phyloP scores from a whole-genome alignment of 208 protist genomes.

The Angomonas deanei region DNA sequence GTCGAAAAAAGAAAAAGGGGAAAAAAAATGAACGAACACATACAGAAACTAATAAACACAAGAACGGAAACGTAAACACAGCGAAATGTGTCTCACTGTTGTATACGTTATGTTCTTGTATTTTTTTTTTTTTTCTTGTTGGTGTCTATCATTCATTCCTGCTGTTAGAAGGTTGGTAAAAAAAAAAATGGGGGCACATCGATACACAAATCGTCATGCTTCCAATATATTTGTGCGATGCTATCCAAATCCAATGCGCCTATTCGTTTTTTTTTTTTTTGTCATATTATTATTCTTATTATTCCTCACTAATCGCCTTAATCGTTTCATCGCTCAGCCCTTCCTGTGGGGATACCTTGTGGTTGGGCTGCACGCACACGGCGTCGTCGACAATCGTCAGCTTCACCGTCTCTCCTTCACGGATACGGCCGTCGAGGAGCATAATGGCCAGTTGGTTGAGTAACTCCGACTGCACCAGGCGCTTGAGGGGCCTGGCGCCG shows the following conservation, averaged over 20 bases:
- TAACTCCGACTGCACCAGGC: conserved; percentile 89
- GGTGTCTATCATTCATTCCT: background rate
- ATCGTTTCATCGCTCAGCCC: conserved; percentile 31
- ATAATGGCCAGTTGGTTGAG: conserved; percentile 90
- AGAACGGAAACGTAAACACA: background rate
- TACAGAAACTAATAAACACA: background rate
- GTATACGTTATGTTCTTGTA: background rate
- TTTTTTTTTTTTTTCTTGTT: background rate
- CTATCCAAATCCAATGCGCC: no score
- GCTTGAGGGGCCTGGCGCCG: conserved; percentile 93
- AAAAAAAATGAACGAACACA: background rate
- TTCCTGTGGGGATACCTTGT: conserved; percentile 27
- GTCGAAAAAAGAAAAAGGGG: conserved; percentile 1
- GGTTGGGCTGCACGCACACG: conserved; percentile 60
- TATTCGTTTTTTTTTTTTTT: no score
- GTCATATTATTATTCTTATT: background rate
- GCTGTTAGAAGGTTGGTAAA: background rate
- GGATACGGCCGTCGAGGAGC: conserved; percentile 78
- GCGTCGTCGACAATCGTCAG: conserved; percentile 36
- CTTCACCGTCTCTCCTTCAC: conserved; percentile 60
- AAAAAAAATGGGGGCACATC: background rate
- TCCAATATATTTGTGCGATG: background rate
- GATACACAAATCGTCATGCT: background rate
- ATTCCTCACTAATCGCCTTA: conserved; percentile 10
- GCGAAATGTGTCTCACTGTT: background rate